phyloP scores from a whole-genome alignment of 805 yeast genomes.

The Saturnispora besseyi region DNA sequence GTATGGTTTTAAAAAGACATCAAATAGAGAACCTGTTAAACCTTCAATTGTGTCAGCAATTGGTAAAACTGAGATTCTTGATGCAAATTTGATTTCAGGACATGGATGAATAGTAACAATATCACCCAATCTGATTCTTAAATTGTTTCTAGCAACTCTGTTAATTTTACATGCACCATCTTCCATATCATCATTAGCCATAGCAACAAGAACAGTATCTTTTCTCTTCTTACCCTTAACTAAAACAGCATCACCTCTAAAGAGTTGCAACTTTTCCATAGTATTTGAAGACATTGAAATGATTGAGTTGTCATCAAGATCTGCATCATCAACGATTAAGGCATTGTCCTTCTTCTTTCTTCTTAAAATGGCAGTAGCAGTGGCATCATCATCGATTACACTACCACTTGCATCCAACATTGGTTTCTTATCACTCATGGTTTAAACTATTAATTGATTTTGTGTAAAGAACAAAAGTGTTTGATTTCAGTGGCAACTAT shows the following conservation, averaged over 20 bases:
- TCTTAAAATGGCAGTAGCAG: conserved; percentile 96
- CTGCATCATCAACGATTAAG: conserved; percentile 91
- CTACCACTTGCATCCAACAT: conserved; percentile 31
- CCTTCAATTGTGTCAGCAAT: conserved; percentile 98
- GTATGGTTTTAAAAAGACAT: conserved; percentile 93
- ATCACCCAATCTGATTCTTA: conserved; percentile 91
- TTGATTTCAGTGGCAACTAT: conserved; percentile 7
- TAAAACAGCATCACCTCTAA: conserved; percentile 95
- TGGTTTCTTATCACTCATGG: conserved; percentile 25
- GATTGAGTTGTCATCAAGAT: conserved; percentile 93
- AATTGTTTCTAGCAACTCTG: conserved; percentile 91
- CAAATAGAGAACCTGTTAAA: conserved; percentile 90
- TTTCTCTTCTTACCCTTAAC: conserved; percentile 98
- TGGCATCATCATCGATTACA: conserved; percentile 32
- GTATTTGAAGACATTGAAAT: conserved; percentile 92
- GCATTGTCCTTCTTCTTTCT: conserved; percentile 96
- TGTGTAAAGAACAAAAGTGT: background rate
- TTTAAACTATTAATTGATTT: background rate
- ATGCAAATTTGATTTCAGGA: conserved; percentile 96
- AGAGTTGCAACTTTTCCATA: conserved; percentile 88
- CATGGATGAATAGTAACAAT: conserved; percentile 87
- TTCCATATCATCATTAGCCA: conserved; percentile 93
- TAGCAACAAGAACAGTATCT: conserved; percentile 92
- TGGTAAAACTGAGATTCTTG: conserved; percentile 90
- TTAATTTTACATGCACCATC: conserved; percentile 92